Evolutionary conservation across 2,329 filamentous ascomycete genomes (phyloP), one percentile per base, ranked within the genome.

Genomic region (Trichoderma sp.): DNA sequence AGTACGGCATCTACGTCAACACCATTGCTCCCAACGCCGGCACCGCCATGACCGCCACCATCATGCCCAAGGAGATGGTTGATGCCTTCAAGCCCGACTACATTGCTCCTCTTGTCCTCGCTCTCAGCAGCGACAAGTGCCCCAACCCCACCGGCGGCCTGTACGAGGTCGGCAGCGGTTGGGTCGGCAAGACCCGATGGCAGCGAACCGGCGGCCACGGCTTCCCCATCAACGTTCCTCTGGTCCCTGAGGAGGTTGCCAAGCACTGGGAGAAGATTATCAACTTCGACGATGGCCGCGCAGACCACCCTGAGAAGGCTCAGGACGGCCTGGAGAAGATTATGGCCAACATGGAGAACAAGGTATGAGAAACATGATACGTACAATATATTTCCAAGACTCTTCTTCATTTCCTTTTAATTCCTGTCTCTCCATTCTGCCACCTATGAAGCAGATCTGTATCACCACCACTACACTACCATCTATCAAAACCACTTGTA

Each of bases 31-130:
- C 96, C 74, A 99, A 98, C 77, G 96, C 96, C 49, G 96, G 96
- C 75, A 99, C 96, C 56, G 90, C 91, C 78, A 96, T 99, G 92
- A 99, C 96, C 68, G 88, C 90, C 74, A 95, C 92, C 62, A 92
- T 99, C 79, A 88, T 99, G 86, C 96, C 96, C 35, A 94, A 97
- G 82, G 96, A 99, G 84, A 89, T 98, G 84, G 94, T 99, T 21
- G 94, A 98, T 84, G 95, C 96, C 57, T 97, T 99, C 87, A 99
- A 98, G 89, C 96, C 96, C 70, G 95, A 98, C 79, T 98, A 97
- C 82, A 94, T 99, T 80, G 96, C 96, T 65, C 96, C 96, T 71
- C 84, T 98, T 47, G 94, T 99, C 63, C 89, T 95, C 68, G 89
- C 94, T 55, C 91, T 99, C 69, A 86, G 81, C 81, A 93, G 89